A percentile compares a stretch with the other conserved stretches of the same genome.
Evolutionary conservation across 2,329 filamentous ascomycete species (phyloP).

Genomic region (Cladophialophora psammophila): DNA sequence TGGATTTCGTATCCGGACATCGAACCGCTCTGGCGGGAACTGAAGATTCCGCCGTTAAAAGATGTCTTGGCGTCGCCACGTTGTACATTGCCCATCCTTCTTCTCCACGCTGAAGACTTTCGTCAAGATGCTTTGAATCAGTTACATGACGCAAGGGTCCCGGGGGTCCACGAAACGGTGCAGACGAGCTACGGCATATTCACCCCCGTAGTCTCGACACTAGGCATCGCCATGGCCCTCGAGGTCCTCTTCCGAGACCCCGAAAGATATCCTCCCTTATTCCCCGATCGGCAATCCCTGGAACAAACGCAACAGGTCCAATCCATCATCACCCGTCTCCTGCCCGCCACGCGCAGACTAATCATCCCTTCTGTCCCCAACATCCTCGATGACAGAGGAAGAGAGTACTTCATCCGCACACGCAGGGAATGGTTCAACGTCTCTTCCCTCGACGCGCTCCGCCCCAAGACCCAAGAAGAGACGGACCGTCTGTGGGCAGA

Average conservation of each 20-base stretch:
- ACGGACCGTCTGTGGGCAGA: slow-evolving; percentile 13
- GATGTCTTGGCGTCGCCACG: background rate
- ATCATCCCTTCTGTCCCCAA: slow-evolving; percentile 22
- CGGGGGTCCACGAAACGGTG: background rate
- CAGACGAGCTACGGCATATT: slow-evolving; percentile 3
- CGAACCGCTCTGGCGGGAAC: slow-evolving; percentile 15
- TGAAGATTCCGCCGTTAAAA: slow-evolving; percentile 9
- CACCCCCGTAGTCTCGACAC: slow-evolving; percentile 8
- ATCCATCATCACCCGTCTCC: slow-evolving; percentile 9
- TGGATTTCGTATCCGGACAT: slow-evolving; percentile 25
- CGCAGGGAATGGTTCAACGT: slow-evolving; percentile 21
- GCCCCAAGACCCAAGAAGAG: slow-evolving; percentile 16
- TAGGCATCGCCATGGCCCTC: slow-evolving; percentile 18
- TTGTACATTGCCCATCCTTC: slow-evolving; percentile 23
- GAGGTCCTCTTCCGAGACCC: slow-evolving; percentile 10
- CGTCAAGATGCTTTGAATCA: background rate
- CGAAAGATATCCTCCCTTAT: slow-evolving; percentile 1
- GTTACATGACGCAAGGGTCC: slow-evolving; percentile 7
- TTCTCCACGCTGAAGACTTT: slow-evolving; percentile 3
- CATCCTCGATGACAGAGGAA: slow-evolving; percentile 22
- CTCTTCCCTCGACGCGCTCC: slow-evolving; percentile 9
- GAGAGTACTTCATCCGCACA: slow-evolving; percentile 22
- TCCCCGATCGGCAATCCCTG: slow-evolving; percentile 1
- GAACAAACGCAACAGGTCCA: slow-evolving; percentile 11
- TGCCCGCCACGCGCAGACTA: slow-evolving; percentile 11